These are phyloP conservation scores for Penicillium odoratum DNA, from an alignment of 495 filamentous ascomycete species.

Conservation along the genomic window DNA sequence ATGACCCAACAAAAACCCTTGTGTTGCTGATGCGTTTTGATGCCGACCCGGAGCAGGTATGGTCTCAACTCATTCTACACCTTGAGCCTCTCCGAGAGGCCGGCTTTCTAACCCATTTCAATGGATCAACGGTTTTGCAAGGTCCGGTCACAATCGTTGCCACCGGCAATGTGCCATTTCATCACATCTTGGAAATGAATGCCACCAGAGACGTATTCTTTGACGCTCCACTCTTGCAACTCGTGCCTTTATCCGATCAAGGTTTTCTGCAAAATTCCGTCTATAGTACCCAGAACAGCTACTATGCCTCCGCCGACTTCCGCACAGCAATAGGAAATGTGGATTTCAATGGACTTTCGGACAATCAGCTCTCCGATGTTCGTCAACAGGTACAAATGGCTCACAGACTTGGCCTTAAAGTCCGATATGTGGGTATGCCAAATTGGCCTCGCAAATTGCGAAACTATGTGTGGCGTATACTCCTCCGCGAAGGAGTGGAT, in stretches of 20 bases:
- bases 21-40: no score
- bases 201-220: no score
- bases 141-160: constrained; percentile 42
- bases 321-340: constrained; percentile 30
- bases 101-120: constrained; percentile 42
- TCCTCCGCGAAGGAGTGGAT: constrained; percentile 58
- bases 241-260: no score
- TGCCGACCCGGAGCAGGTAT: constrained; percentile 36
- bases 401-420: constrained; percentile 60
- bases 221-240: no score
- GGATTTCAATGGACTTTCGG: constrained; percentile 26
- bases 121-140: constrained; percentile 34
- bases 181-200: no score
- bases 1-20: no score
- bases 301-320: constrained; percentile 50
- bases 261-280: background rate
- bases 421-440: constrained; percentile 69
- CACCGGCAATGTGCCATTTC: no score
- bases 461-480: constrained; percentile 64
- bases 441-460: constrained; percentile 64
- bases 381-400: constrained; percentile 60
- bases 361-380: constrained; percentile 54
- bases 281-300: constrained; percentile 43
- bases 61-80: constrained; percentile 39
- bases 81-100: constrained; percentile 39